Evolutionary conservation across 2,329 filamentous ascomycete species (phyloP).

Genomic region (Diaporthe sp.): DNA sequence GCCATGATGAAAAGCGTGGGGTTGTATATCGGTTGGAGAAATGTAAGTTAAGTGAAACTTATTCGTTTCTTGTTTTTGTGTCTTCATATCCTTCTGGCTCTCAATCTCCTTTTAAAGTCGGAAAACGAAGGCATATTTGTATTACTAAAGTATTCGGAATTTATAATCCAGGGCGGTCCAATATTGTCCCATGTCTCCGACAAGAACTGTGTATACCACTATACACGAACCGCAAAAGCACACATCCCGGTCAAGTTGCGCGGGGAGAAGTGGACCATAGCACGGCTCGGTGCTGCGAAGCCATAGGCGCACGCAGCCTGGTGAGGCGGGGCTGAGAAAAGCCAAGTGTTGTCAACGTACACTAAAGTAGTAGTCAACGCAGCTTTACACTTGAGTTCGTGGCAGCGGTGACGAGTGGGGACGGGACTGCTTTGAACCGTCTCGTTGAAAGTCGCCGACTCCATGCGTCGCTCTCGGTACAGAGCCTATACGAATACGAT

Average conservation of each 20-base stretch:
- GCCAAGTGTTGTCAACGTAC: not conserved
- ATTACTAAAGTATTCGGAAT: not conserved
- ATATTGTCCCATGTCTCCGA: slow-evolving; percentile 12
- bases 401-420: not conserved
- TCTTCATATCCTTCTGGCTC: not conserved
- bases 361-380: not conserved
- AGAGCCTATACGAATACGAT: no score
- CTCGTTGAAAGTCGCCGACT: not conserved
- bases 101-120: not conserved
- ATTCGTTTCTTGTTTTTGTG: not conserved
- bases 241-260: not conserved
- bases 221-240: not conserved
- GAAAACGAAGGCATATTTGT: not conserved
- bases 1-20: not conserved
- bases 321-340: not conserved
- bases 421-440: not conserved
- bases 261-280: not conserved
- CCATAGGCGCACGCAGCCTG: not conserved
- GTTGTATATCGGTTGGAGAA: not conserved
- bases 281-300: not conserved
- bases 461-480: not conserved
- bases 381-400: not conserved
- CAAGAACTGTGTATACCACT: not conserved
- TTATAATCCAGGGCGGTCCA: not conserved
- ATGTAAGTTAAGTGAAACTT: not conserved